Base-by-base conservation (phyloP, 1,284 basidiomycete genomes). In the Ganoderma lingzhi region DNA sequence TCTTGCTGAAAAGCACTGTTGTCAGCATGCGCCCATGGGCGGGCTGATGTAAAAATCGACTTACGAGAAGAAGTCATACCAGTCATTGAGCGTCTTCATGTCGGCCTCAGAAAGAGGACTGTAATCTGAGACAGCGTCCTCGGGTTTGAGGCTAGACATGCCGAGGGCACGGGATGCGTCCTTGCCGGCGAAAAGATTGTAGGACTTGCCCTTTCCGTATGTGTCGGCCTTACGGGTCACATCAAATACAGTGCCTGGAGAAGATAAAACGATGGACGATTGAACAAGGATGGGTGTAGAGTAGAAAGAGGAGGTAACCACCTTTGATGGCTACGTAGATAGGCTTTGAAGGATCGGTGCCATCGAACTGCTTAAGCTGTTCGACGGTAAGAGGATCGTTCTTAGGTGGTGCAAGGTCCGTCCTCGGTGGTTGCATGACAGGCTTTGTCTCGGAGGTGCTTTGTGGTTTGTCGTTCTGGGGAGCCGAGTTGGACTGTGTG, bases 241-340 rank as follows among this genome's bases (percentile, higher is more conserved):
- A 78, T 96, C 94, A 79, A 96, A 96, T 14, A 96, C 85, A 0
- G 89, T 91, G 62, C 94, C 93, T 93, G 74, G 15, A 2, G 44
- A 37, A 44, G 42, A 12, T 12, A 12, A 3, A 59, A 9, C 35
- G 56, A n/a, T 39, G 15, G 9, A 32, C 9, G 8, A 67, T 42
- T 59, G n/a, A 10, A n/a, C 35, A 19, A 39, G 39, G 12, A 15
- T 14, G 28, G 10, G 14, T 8, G 48, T 68, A 56, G 37, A 53
- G 35, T 28, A 62, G 14, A 37, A 61, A n/a, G 62, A 19, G 62
- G 10, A 53, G 55, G 45, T 28, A 75, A 82, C 45, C 68, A 92
- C 94, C 94, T 84, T 96, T 97, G 80, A 97, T 95, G 59, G 93
- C 90, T 45, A 97, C 93, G 74, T 94, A 96, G 65, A 97, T 93